Base-by-base conservation (phyloP, 2,329 filamentous ascomycete genomes). In the Bimuria novae-zelandiae region DNA sequence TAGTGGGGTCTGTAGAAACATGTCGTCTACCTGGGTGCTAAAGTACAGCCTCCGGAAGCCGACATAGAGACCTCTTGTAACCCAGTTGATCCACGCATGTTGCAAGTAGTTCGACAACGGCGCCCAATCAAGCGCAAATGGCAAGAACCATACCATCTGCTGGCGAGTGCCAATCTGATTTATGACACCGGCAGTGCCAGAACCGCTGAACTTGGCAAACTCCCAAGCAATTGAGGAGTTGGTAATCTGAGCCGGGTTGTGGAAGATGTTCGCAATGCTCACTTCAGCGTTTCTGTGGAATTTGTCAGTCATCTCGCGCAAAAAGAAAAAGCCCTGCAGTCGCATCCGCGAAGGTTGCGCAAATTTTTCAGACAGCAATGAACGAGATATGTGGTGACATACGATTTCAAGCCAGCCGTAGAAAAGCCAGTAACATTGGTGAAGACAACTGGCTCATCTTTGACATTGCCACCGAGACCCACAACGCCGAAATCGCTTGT, bases 41-140 rank as follows among this genome's bases (percentile, higher is more conserved):
- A 85, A 69, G 55, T 83, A 79, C 32, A 80, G 75, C 56, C 82
- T 78, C 48, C 82, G 78, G 64, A 82, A 80, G n/a, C 83, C 83
- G 8, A 80, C 74, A 56, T 82, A 82, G 7, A 86, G 68, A 32
- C 84, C 84, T 55, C 82, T 78, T 4, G 84, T 86, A 29, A 84
- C 66, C 84, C 83, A 87, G 60, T 80, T 80, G 54, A 87, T 85
- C 78, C 81, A 85, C 10, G 83, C 77, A 69, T 87, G 84, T 69
- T 86, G 83, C 43, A 85, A 68, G 62, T 79, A 84, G 67, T 79
- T 84, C 61, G 81, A 83, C 2, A 82, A 79, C 12, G 77, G 74
- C 46, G 78, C 77, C 80, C 80, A 82, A 40, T 75, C 73, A 6
- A 79, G 76, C 41, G 79, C 79, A 57, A 82, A 84, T 14, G 75